These are phyloP conservation scores for Cercophora sp. DNA, from an alignment of 495 filamentous ascomycete genomes.

Conservation along the genomic window DNA sequence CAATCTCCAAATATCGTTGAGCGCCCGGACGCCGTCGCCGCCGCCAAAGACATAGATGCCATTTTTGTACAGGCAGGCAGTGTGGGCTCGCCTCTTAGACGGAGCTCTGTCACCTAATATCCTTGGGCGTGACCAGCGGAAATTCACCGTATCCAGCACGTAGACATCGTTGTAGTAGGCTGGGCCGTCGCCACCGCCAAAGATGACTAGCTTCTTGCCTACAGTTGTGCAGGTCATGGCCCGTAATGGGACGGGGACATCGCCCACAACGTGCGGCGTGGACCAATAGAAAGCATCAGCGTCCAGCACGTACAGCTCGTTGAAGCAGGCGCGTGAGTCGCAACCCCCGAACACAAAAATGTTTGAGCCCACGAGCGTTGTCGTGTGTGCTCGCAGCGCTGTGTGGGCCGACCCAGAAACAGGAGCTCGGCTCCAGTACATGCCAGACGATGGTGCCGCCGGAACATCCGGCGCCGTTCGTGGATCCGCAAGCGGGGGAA, in stretches of 20 bases:
- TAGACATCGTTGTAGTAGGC: conserved; percentile 68
- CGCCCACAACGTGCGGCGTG: conserved; percentile 53
- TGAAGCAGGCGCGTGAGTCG: conserved; percentile 60
- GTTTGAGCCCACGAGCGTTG: conserved; percentile 56
- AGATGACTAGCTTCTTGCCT: conserved; percentile 61
- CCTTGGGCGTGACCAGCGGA: conserved; percentile 54
- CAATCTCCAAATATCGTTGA: conserved; percentile 65
- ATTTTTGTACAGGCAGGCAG: conserved; percentile 61
- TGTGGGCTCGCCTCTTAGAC: conserved; percentile 57
- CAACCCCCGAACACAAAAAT: conserved; percentile 66
- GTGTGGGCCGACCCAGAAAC: conserved; percentile 54
- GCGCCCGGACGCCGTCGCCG: conserved; percentile 59
- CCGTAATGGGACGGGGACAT: conserved; percentile 56
- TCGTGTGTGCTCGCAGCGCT: conserved; percentile 59
- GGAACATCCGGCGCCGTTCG: conserved; percentile 54
- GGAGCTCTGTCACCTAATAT: conserved; percentile 51
- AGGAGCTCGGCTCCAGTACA: conserved; percentile 64
- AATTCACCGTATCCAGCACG: conserved; percentile 61
- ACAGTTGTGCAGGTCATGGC: conserved; percentile 66
- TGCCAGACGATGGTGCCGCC: conserved; percentile 59
- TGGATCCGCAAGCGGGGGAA: conserved; percentile 55
- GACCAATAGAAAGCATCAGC: conserved; percentile 64
- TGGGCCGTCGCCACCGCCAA: conserved; percentile 62
- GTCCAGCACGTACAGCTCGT: conserved; percentile 61
- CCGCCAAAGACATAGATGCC: conserved; percentile 66